Conservation (phyloP, 768 basidiomycete species). For the Phlebiopsis gigantea region DNA sequence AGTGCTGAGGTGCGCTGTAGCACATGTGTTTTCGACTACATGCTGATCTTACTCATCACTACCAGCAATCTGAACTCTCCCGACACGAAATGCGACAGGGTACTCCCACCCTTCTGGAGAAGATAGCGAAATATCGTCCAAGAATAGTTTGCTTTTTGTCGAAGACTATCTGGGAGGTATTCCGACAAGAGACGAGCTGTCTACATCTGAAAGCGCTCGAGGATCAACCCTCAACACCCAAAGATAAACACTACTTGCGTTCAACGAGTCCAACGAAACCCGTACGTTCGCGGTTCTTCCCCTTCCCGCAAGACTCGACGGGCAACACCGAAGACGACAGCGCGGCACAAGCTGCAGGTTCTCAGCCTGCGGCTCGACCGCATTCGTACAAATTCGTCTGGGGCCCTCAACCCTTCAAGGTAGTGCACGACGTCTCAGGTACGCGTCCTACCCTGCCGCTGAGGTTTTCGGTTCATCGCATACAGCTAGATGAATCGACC, state of each 20-base stretch:
- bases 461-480: not conserved
- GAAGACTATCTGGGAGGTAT: conserved; percentile 52
- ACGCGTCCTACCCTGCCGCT: not conserved
- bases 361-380: not conserved
- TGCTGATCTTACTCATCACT: not conserved
- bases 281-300: not conserved
- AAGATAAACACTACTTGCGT: too few relatives aligned
- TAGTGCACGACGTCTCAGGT: conserved; percentile 29
- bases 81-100: conserved; percentile 43
- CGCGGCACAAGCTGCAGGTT: not conserved
- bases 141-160: conserved; percentile 76
- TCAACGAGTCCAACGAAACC: not conserved
- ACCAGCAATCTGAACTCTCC: conserved; percentile 53
- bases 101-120: conserved; percentile 55
- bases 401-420: conserved; percentile 51
- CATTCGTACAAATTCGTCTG: conserved; percentile 19
- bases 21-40: not conserved
- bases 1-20: conserved; percentile 49
- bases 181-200: conserved; percentile 3
- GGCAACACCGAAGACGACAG: too few relatives aligned
- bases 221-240: too few relatives aligned
- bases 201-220: too few relatives aligned
- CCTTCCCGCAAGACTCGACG: not conserved
- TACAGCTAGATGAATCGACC: not conserved
- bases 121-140: conserved; percentile 54